Percentiles rank a stretch among this genome's conserved stretches.
Evolutionary conservation across 2,329 filamentous ascomycete species (phyloP).

Genomic region (Pyricularia sp.): DNA sequence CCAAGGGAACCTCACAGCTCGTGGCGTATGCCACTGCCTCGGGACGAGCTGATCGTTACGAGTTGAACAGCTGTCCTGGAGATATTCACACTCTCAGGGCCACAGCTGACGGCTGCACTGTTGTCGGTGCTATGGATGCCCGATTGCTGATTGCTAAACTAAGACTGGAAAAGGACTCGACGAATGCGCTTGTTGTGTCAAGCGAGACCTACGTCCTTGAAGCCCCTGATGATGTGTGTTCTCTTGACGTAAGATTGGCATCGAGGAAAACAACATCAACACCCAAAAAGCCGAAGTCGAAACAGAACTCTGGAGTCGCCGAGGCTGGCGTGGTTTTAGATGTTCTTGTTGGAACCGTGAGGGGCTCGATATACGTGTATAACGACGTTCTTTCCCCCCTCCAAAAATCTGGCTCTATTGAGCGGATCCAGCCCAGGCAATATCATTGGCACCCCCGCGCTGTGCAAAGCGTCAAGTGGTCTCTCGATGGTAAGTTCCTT

Average conservation of each 20-base stretch:
- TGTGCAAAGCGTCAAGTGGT: slow-evolving; percentile 82
- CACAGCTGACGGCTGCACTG: not conserved
- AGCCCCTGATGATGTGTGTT: slow-evolving; percentile 50
- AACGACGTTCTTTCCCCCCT: slow-evolving; percentile 55
- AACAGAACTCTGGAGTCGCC: slow-evolving; percentile 10
- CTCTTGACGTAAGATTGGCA: slow-evolving; percentile 47
- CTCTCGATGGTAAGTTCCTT: slow-evolving; percentile 58
- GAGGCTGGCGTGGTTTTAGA: slow-evolving; percentile 41
- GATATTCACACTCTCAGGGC: slow-evolving; percentile 1
- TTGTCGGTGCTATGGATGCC: not conserved
- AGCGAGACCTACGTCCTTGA: slow-evolving; percentile 44
- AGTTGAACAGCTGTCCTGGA: slow-evolving; percentile 2
- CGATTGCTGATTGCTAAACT: not conserved
- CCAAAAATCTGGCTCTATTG: slow-evolving; percentile 27
- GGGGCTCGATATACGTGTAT: slow-evolving; percentile 72
- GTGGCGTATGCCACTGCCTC: slow-evolving; percentile 28
- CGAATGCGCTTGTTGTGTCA: not conserved
- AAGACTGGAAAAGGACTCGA: not conserved
- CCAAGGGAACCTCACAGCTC: slow-evolving; percentile 24
- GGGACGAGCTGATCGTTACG: slow-evolving; percentile 6
- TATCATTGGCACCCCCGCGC: slow-evolving; percentile 85
- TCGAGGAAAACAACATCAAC: slow-evolving; percentile 12
- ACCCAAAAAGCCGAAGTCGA: slow-evolving; percentile 14
- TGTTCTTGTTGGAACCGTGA: slow-evolving; percentile 61
- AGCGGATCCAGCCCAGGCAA: slow-evolving; percentile 46